Percentiles rank a stretch among this genome's conserved stretches.
These are phyloP conservation scores for Volutella citrinella DNA, from an alignment of 2,329 filamentous ascomycete genomes.

Conservation along the genomic window DNA sequence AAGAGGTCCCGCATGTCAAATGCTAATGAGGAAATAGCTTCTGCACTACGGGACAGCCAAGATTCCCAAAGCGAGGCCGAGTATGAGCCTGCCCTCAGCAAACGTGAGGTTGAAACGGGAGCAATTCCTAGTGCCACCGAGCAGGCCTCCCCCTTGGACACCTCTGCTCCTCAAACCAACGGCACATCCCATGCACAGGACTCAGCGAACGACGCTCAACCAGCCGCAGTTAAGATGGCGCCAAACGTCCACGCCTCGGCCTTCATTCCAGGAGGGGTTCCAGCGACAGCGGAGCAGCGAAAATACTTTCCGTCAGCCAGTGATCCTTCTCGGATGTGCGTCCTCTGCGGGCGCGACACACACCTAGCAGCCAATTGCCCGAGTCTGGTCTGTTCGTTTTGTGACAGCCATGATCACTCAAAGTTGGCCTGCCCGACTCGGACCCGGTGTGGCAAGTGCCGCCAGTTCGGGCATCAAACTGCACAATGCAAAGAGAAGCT, in stretches of 20 bases:
- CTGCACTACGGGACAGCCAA: constrained; percentile 7
- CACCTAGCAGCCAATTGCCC: constrained; percentile 47
- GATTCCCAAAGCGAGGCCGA: constrained; percentile 25
- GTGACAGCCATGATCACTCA: constrained; percentile 43
- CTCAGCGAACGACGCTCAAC: not conserved
- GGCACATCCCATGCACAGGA: constrained; percentile 9
- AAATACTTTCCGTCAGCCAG: constrained; percentile 51
- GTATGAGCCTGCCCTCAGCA: constrained; percentile 21
- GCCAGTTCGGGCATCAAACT: constrained; percentile 56
- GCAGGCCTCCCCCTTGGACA: constrained; percentile 1
- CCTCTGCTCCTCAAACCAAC: constrained; percentile 7
- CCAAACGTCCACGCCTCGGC: not conserved
- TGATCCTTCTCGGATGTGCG: constrained; percentile 43
- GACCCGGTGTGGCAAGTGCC: constrained; percentile 56
- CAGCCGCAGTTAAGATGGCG: not conserved
- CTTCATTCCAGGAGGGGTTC: constrained; percentile 22
- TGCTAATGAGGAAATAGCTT: constrained; percentile 16
- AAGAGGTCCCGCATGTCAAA: constrained; percentile 18
- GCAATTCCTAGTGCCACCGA: constrained; percentile 7
- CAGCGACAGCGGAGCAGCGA: constrained; percentile 38
- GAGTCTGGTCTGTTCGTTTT: constrained; percentile 46
- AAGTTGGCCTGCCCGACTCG: constrained; percentile 49
- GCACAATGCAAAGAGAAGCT: constrained; percentile 56
- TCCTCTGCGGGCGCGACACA: constrained; percentile 47
- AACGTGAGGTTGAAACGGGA: constrained; percentile 8